Conservation (phyloP, 768 basidiomycete species). For the Mycena alexandri region DNA sequence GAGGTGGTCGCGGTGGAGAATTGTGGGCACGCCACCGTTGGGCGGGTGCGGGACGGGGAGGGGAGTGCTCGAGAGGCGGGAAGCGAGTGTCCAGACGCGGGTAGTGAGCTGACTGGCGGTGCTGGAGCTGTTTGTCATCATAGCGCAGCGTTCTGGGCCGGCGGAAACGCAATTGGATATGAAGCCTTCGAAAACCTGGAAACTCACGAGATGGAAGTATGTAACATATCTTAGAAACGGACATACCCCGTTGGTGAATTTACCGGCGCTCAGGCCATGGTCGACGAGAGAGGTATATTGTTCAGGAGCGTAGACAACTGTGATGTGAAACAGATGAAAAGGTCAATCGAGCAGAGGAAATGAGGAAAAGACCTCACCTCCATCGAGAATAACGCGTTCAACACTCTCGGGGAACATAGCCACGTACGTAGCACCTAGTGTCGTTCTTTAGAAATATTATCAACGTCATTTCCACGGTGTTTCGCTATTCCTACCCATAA, state of each 20-base stretch:
- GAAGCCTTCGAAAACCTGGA: constrained; percentile 32
- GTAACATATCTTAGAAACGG: too few species aligned
- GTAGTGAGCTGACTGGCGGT: constrained; percentile 7
- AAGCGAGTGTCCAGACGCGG: constrained; percentile 26
- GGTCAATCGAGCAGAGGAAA: too few species aligned
- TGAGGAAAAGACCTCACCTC: constrained; percentile 6
- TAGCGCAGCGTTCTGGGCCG: constrained; percentile 27
- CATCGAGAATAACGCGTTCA: constrained; percentile 23
- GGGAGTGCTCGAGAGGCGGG: constrained; percentile 5
- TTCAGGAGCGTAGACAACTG: constrained; percentile 32
- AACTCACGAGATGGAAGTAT: too few species aligned
- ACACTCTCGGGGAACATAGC: constrained; percentile 34
- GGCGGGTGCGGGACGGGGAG: constrained; percentile 22
- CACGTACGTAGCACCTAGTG: constrained; percentile 28
- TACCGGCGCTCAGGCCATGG: constrained; percentile 31
- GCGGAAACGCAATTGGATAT: constrained; percentile 23
- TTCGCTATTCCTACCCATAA: constrained; percentile 15
- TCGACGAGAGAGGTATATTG: constrained; percentile 29
- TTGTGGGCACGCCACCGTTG: constrained; percentile 17
- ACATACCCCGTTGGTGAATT: constrained; percentile 27
- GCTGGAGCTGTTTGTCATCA: neutral
- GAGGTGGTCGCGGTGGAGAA: constrained; percentile 29
- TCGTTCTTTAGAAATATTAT: constrained; percentile 10
- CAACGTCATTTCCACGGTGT: neutral
- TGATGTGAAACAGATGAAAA: too few species aligned